phyloP scores from a whole-genome alignment of 2,329 filamentous ascomycete genomes.

The Fusarium paranaense region DNA sequence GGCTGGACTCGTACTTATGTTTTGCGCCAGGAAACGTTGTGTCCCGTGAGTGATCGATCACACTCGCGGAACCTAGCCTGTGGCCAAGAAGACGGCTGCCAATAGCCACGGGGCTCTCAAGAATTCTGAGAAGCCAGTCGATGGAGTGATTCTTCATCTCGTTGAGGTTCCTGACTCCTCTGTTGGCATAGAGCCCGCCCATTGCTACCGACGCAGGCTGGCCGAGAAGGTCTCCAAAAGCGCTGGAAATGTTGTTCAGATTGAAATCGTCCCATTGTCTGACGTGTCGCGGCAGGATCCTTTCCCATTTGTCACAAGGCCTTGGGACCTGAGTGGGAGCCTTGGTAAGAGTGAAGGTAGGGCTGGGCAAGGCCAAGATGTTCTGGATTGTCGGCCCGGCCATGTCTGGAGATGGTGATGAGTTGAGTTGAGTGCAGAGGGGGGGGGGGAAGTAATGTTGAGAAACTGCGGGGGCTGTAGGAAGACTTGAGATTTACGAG shows the following conservation, averaged over 20 bases:
- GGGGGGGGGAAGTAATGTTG: not conserved
- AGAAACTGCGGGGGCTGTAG: not conserved
- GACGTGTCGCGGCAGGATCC: not conserved
- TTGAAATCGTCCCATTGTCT: not conserved
- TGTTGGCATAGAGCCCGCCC: accelerated
- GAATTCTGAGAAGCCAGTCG: not conserved
- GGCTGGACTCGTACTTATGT: not conserved
- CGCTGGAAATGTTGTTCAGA: not conserved
- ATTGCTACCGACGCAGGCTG: not conserved
- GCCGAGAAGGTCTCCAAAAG: not conserved
- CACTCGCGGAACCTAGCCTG: not conserved
- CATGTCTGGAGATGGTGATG: not conserved
- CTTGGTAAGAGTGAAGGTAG: not conserved
- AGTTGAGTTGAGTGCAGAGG: not conserved
- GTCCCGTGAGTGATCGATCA: not conserved
- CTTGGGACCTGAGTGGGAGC: not conserved
- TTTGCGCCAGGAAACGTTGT: not conserved
- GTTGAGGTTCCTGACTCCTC: not conserved
- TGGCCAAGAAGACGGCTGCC: not conserved
- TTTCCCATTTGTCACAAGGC: not conserved
- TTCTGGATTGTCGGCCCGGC: not conserved
- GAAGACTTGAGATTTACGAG: not conserved
- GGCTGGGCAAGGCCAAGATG: not conserved
- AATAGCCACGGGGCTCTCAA: not conserved
- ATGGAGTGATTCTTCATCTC: not conserved